A percentile compares a stretch with the other conserved stretches of the same genome.
These are phyloP conservation scores for Drechslerella dactyloides DNA, from an alignment of 2,329 filamentous ascomycete genomes.

Conservation along the genomic window DNA sequence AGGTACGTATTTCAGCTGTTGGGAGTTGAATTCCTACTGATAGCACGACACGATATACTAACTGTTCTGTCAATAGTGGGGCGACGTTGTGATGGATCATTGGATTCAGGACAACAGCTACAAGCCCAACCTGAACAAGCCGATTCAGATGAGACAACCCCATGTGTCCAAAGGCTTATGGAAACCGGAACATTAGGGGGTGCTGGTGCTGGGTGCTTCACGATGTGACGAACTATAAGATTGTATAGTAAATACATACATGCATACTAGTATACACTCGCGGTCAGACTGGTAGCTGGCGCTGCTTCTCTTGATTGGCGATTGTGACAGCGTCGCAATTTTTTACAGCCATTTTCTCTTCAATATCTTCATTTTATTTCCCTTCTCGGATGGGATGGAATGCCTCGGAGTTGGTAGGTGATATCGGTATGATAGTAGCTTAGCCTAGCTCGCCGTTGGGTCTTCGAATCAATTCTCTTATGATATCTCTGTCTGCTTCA, in stretches of 20 bases:
- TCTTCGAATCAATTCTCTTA: conserved; percentile 3
- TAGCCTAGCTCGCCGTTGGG: background rate
- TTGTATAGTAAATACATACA: too few species aligned
- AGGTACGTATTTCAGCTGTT: conserved; percentile 32
- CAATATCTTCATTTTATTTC: background rate
- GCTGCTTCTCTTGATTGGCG: background rate
- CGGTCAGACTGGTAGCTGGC: conserved; percentile 1
- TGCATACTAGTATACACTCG: background rate
- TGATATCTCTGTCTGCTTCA: background rate
- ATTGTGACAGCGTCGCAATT: background rate
- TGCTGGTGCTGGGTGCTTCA: background rate
- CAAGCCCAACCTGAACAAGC: conserved; percentile 38
- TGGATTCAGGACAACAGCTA: conserved; percentile 48
- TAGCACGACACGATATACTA: conserved; percentile 15
- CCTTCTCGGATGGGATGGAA: background rate
- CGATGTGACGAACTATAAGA: background rate
- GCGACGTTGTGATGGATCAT: conserved; percentile 50
- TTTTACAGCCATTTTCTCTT: background rate
- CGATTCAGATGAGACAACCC: conserved; percentile 28
- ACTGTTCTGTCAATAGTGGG: conserved; percentile 43
- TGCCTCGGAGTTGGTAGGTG: conserved; percentile 3
- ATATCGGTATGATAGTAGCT: background rate
- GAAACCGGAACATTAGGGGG: conserved; percentile 2
- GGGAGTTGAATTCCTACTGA: background rate
- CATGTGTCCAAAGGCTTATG: conserved; percentile 29